These are phyloP conservation scores for Jackrogersella multiformis DNA, from an alignment of 495 filamentous ascomycete genomes.

Conservation along the genomic window DNA sequence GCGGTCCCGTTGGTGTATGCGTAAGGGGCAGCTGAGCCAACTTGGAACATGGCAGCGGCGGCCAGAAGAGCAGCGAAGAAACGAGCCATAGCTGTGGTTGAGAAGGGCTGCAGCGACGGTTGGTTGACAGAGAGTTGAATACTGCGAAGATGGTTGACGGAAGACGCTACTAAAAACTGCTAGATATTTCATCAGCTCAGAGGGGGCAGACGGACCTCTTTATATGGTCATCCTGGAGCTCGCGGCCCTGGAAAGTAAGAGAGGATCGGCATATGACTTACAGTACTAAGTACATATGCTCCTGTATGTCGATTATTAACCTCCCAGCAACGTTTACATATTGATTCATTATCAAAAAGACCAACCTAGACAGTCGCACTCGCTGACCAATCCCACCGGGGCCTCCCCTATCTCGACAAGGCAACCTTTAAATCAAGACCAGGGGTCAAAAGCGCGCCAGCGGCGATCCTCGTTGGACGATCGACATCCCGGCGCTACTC, in stretches of 20 bases:
- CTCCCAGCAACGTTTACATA: conserved; percentile 29
- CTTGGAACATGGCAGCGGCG: conserved; percentile 40
- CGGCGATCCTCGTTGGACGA: conserved; percentile 26
- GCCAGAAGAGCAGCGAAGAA: conserved; percentile 46
- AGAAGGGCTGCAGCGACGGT: conserved; percentile 13
- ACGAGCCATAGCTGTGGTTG: conserved; percentile 39
- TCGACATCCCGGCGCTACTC: conserved; percentile 41
- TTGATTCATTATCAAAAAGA: conserved; percentile 35
- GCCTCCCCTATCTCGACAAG: conserved; percentile 27
- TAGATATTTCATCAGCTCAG: conserved; percentile 5
- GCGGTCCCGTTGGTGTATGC: conserved; percentile 34
- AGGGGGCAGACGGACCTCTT: conserved; percentile 22
- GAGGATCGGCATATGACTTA: conserved; percentile 39
- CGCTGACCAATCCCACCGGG: conserved; percentile 34
- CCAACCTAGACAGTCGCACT: conserved; percentile 28
- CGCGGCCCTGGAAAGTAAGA: conserved; percentile 4
- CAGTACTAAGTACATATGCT: conserved; percentile 22
- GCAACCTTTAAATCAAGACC: conserved; percentile 15
- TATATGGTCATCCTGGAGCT: conserved; percentile 27
- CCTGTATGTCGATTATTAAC: conserved; percentile 21
- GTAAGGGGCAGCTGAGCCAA: conserved; percentile 42
- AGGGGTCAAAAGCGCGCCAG: conserved; percentile 18
- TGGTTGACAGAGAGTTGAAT: conserved; percentile 12
- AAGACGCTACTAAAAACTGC: conserved; percentile 19
- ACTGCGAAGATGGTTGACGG: conserved; percentile 16